Evolutionary conservation across 2,329 filamentous ascomycete genomes (phyloP).

Genomic region (Alternaria tenuissima): DNA sequence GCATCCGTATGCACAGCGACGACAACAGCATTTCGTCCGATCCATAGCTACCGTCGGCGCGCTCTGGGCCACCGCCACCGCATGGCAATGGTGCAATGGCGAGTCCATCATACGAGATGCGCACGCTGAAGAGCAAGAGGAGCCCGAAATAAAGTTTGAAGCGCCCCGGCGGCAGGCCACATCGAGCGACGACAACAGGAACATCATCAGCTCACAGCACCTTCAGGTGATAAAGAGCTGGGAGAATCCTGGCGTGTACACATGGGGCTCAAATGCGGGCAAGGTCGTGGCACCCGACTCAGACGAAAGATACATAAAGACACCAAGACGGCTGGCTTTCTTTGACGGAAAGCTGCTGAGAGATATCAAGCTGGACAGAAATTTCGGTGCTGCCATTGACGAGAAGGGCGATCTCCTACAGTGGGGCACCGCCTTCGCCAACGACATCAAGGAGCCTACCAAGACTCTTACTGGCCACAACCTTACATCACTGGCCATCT

Average conservation of each 20-base stretch:
- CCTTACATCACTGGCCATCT: conserved; percentile 77
- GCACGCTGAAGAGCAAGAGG: conserved; percentile 61
- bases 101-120: conserved; percentile 51
- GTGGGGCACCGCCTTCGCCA: conserved; percentile 84
- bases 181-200: conserved; percentile 75
- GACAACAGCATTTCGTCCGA: conserved; percentile 57
- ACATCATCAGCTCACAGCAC: conserved; percentile 84
- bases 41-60: conserved; percentile 54
- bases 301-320: conserved; percentile 78
- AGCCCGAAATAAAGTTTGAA: conserved; percentile 72
- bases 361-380: conserved; percentile 83
- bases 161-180: conserved; percentile 63
- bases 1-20: conserved; percentile 53
- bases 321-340: conserved; percentile 77
- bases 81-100: conserved; percentile 56
- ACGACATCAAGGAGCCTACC: conserved; percentile 68
- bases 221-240: conserved; percentile 84
- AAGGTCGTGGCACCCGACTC: conserved; percentile 86
- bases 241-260: conserved; percentile 86
- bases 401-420: conserved; percentile 90
- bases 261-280: conserved; percentile 89
- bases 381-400: conserved; percentile 84
- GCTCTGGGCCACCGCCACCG: conserved; percentile 55
- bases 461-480: conserved; percentile 83
- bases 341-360: conserved; percentile 86